These are phyloP conservation scores for Amphicarpaea edgeworthii DNA, from an alignment of 306 rosid species.

Conservation along the genomic window DNA sequence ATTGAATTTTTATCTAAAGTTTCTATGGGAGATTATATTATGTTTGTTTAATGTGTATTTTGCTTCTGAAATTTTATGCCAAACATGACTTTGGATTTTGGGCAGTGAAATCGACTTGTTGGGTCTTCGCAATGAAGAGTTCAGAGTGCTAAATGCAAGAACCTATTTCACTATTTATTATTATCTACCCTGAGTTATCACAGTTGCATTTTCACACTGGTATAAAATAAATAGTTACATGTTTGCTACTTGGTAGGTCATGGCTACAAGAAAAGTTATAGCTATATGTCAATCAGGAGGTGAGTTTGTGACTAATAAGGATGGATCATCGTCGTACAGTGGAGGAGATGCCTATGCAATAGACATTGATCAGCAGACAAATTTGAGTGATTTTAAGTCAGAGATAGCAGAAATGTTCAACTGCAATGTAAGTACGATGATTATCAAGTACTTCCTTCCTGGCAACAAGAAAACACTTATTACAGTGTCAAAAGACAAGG, in stretches of 20 bases:
- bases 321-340: constrained; percentile 75
- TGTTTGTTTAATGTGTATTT: constrained; percentile 32
- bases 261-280: constrained; percentile 77
- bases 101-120: constrained; percentile 16
- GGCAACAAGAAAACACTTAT: constrained; percentile 92
- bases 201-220: constrained; percentile 14
- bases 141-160: constrained; percentile 32
- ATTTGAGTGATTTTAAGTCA: constrained; percentile 72
- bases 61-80: constrained; percentile 9
- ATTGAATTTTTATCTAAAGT: constrained; percentile 16
- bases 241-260: constrained; percentile 53
- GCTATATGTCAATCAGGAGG: constrained; percentile 97
- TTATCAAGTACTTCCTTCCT: constrained; percentile 90
- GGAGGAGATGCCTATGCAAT: constrained; percentile 96
- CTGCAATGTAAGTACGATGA: constrained; percentile 64
- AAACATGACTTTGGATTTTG: constrained; percentile 9
- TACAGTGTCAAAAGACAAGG: constrained; percentile 90
- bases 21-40: not conserved
- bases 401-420: constrained; percentile 84
- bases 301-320: constrained; percentile 76
- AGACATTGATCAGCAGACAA: constrained; percentile 78
- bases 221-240: not conserved
- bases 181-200: constrained; percentile 13
- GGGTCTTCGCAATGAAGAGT: constrained; percentile 20
- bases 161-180: constrained; percentile 34